Evolutionary conservation across 2,329 filamentous ascomycete species (phyloP).

Genomic region (Penicillium sp.): DNA sequence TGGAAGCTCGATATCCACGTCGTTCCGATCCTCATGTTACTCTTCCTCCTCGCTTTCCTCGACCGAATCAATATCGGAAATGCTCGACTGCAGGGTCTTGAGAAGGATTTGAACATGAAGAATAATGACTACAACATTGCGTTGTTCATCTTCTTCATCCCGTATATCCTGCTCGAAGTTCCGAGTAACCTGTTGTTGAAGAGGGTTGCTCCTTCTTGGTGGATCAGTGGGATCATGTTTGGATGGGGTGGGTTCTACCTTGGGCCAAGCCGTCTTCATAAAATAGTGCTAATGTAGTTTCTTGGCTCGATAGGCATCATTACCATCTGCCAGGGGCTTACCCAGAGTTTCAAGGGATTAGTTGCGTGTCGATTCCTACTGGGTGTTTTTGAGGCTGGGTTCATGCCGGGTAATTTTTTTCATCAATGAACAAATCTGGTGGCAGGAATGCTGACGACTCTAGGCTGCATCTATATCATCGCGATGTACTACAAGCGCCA

Average conservation of each 20-base stretch:
- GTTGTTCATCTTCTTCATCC: conserved; percentile 49
- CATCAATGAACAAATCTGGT: neutral
- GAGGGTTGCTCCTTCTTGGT: conserved; percentile 43
- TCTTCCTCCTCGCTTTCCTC: conserved; percentile 50
- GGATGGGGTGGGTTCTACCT: conserved; percentile 36
- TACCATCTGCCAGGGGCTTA: conserved; percentile 47
- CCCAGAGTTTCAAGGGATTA: conserved; percentile 42
- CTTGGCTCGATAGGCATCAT: conserved; percentile 36
- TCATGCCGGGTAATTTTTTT: conserved; percentile 35
- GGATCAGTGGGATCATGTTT: conserved; percentile 47
- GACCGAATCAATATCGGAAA: conserved; percentile 54
- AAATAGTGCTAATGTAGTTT: neutral
- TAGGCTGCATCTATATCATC: conserved; percentile 38
- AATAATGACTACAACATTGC: conserved; percentile 47
- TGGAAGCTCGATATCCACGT: conserved; percentile 53
- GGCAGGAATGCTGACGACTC: neutral
- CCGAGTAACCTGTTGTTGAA: conserved; percentile 52
- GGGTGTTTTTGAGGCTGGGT: conserved; percentile 41
- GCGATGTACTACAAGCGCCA: conserved; percentile 43
- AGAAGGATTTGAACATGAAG: conserved; percentile 46
- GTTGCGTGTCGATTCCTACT: conserved; percentile 39
- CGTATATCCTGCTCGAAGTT: conserved; percentile 49
- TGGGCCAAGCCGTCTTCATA: neutral
- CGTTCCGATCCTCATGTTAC: conserved; percentile 50
- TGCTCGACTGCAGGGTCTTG: conserved; percentile 48